Evolutionary conservation across 78 protist genomes (phyloP), one percentile per base, ranked within the genome.

Genomic region (Speleostelium caveatum): DNA sequence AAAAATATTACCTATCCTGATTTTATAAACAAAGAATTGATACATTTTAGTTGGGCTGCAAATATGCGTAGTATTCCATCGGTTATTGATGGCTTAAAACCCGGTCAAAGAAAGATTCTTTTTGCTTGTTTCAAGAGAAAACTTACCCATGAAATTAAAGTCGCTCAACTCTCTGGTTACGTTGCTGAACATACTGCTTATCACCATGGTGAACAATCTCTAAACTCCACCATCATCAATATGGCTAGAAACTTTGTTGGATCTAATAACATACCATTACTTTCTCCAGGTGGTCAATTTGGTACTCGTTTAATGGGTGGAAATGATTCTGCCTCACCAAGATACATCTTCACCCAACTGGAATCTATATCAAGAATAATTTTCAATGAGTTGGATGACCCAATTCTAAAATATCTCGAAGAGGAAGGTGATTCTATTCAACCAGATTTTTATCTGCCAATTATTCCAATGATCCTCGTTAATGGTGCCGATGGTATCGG

Each of bases 151-250:
- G 99, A 98, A 59, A 68, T 99, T 67, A 98, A 98, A 86, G 99
- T 99, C 3, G 98, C 99, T 3, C 99, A 99, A 96, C 94, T 99
- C n/a, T 88, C 97, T 3, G 99, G 99, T 24, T 96, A 97, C 30
- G 95, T 97, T 32, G 16, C 89, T 5, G 96, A 92, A 72, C 96
- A 95, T 45, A 58, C 98, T 0, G 99, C 99, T 7, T 99, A 99
- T 95, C 99, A 99, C 85, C 99, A 99, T 87, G 99, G 99, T 30
- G 99, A 99, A 85, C 39, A 0, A 24, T 33, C 90, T 14, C 96
- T 99, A 30, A 55, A 66, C 2, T 65, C 73, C 16, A 96, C 99
- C 36, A 98, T 99, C 36, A 65, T 98, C 38, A 85, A 80, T 61
- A 86, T 99, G 97, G 99, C 99, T 10, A 99, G 97, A 89, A 75